Percentiles rank a stretch among this genome's conserved stretches.
phyloP scores from a whole-genome alignment of 2,329 filamentous ascomycete genomes.

The Fusarium algeriense region DNA sequence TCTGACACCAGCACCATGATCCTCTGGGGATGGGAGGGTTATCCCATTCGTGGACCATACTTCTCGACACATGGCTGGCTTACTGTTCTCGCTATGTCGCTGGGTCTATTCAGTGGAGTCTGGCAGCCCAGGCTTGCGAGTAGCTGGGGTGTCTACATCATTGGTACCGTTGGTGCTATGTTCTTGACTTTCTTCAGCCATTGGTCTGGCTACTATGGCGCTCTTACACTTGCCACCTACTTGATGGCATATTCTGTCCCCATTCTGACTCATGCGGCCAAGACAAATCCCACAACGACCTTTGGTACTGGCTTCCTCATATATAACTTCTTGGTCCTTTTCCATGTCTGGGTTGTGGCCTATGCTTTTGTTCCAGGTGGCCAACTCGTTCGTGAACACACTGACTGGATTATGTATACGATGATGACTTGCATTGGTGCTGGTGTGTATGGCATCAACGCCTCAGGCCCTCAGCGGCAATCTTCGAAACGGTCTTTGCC shows the following conservation, averaged over 20 bases:
- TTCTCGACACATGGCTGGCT: slow-evolving; percentile 90
- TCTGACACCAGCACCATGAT: slow-evolving; percentile 99
- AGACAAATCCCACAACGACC: slow-evolving; percentile 79
- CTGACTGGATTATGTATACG: slow-evolving; percentile 92
- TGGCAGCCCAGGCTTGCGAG: slow-evolving; percentile 77
- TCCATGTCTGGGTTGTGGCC: slow-evolving; percentile 98
- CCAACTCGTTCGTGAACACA: slow-evolving; percentile 90
- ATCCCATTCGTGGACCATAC: slow-evolving; percentile 87
- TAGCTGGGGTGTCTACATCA: slow-evolving; percentile 82
- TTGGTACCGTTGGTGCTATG: slow-evolving; percentile 83
- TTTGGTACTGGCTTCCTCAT: slow-evolving; percentile 91
- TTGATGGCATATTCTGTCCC: slow-evolving; percentile 83
- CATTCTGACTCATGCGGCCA: slow-evolving; percentile 80
- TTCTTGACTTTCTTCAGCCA: slow-evolving; percentile 81
- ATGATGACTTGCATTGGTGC: slow-evolving; percentile 88
- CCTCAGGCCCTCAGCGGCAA: slow-evolving; percentile 60
- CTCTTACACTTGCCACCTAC: slow-evolving; percentile 79
- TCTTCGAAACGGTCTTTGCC: slow-evolving; percentile 47
- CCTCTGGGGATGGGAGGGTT: slow-evolving; percentile 97
- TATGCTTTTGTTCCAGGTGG: slow-evolving; percentile 98
- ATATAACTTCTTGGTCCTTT: slow-evolving; percentile 95
- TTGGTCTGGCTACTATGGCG: slow-evolving; percentile 93
- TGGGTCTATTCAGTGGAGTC: slow-evolving; percentile 81
- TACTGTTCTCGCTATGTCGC: slow-evolving; percentile 88
- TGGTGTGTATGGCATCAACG: slow-evolving; percentile 81